Conservation (phyloP, 2,329 filamentous ascomycete genomes). For the Ceratocystis huliohia region DNA sequence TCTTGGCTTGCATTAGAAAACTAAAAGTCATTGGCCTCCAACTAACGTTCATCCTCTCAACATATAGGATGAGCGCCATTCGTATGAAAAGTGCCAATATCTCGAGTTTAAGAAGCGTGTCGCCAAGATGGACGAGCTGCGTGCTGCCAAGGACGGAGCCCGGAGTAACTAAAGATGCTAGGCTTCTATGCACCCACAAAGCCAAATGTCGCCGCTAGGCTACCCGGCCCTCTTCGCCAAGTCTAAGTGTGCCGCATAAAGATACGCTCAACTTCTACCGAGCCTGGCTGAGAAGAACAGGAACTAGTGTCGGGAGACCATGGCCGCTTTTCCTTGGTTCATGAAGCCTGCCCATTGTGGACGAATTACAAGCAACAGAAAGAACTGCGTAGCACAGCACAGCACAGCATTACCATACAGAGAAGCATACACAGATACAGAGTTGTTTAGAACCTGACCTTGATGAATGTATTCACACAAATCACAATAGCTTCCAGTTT, state of each 20-base stretch:
- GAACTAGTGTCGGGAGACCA: not conserved
- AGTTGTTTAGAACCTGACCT: conserved; percentile 3
- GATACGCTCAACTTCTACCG: not conserved
- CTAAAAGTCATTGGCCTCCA: not conserved
- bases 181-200: not conserved
- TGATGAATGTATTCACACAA: not conserved
- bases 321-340: not conserved
- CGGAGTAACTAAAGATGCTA: conserved; percentile 58
- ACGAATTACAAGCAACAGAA: conserved; percentile 1
- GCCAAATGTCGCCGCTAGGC: not conserved
- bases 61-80: conserved; percentile 77
- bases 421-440: conserved; percentile 7
- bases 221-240: not conserved
- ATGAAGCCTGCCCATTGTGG: not conserved
- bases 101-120: conserved; percentile 97
- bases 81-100: conserved; percentile 99
- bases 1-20: not conserved
- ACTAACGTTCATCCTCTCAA: not conserved
- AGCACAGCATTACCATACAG: not conserved
- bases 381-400: not conserved
- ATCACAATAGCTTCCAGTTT: not conserved
- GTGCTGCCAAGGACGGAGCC: conserved; percentile 68
- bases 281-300: conserved; percentile 2
- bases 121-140: conserved; percentile 94
- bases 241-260: not conserved